Percentiles rank a stretch among this genome's conserved stretches.
Conservation (phyloP, 2,329 filamentous ascomycete genomes). For the Huntiella abstrusa region DNA sequence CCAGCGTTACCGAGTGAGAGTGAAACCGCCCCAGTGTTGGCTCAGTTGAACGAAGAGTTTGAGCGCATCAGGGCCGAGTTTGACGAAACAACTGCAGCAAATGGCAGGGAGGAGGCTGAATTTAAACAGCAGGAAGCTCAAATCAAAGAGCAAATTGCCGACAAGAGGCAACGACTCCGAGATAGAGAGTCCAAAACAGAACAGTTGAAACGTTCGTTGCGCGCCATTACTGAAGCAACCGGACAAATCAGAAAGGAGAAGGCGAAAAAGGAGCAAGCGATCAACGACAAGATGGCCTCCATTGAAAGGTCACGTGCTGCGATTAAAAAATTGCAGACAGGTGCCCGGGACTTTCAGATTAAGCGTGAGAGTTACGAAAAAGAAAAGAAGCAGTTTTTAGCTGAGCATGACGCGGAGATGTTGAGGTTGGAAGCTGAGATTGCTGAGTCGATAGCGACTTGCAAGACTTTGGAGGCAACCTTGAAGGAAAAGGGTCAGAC, state of each 20-base stretch:
- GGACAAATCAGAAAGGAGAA: conserved; percentile 62
- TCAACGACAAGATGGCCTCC: conserved; percentile 51
- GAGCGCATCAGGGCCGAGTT: conserved; percentile 67
- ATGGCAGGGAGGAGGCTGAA: conserved; percentile 53
- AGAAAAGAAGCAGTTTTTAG: conserved; percentile 31
- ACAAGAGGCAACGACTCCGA: conserved; percentile 57
- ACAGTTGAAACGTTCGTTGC: conserved; percentile 64
- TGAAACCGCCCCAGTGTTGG: conserved; percentile 40
- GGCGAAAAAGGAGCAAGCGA: conserved; percentile 52
- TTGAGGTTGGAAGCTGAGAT: conserved; percentile 36
- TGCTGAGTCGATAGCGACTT: conserved; percentile 42
- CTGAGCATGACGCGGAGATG: conserved; percentile 32
- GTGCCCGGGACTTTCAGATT: conserved; percentile 38
- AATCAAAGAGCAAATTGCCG: conserved; percentile 58
- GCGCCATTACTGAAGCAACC: conserved; percentile 63
- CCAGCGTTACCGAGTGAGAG: conserved; percentile 23
- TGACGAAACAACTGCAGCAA: conserved; percentile 55
- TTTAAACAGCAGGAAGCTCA: conserved; percentile 46
- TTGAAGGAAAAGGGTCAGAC: conserved; percentile 44
- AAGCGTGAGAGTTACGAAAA: conserved; percentile 34
- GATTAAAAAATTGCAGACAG: conserved; percentile 47
- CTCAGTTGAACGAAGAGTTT: conserved; percentile 64
- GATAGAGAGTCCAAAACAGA: conserved; percentile 84
- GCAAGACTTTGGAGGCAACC: conserved; percentile 48
- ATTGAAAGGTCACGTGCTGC: conserved; percentile 51